Evolutionary conservation across 805 yeast species (phyloP).

Genomic region (Kluyveromyces siamensis): DNA sequence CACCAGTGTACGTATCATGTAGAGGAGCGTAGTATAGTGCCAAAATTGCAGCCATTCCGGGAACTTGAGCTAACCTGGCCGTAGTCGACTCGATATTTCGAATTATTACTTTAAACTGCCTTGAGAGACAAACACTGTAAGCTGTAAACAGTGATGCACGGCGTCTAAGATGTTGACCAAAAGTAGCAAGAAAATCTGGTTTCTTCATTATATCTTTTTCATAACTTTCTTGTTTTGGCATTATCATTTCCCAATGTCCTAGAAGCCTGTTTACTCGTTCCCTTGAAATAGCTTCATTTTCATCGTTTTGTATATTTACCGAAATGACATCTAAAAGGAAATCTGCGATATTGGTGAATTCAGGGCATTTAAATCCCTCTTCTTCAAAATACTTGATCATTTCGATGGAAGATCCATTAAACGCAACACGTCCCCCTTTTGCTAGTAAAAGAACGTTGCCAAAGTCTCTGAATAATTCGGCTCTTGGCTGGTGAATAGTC

Average conservation of each 20-base stretch:
- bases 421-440: constrained; percentile 63
- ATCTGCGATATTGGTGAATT: constrained; percentile 63
- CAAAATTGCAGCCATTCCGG: constrained; percentile 54
- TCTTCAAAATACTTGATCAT: constrained; percentile 40
- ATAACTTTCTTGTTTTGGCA: background rate
- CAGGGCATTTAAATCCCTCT: constrained; percentile 50
- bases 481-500: constrained; percentile 81
- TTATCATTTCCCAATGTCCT: constrained; percentile 28
- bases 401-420: constrained; percentile 45
- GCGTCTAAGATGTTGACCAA: constrained; percentile 14
- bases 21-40: constrained; percentile 62
- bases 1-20: constrained; percentile 38
- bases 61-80: constrained; percentile 56
- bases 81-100: constrained; percentile 50
- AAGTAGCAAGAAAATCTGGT: constrained; percentile 7
- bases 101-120: constrained; percentile 31
- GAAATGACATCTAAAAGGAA: constrained; percentile 63
- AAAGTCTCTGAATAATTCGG: constrained; percentile 52
- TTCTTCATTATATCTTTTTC: constrained; percentile 8
- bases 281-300: constrained; percentile 33
- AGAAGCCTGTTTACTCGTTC: constrained; percentile 34
- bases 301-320: constrained; percentile 37
- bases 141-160: constrained; percentile 14
- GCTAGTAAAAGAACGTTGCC: constrained; percentile 67
- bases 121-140: constrained; percentile 33